These are phyloP conservation scores for Plasmodium gaboni DNA, from an alignment of 169 alveolate genomes.

Conservation along the genomic window DNA sequence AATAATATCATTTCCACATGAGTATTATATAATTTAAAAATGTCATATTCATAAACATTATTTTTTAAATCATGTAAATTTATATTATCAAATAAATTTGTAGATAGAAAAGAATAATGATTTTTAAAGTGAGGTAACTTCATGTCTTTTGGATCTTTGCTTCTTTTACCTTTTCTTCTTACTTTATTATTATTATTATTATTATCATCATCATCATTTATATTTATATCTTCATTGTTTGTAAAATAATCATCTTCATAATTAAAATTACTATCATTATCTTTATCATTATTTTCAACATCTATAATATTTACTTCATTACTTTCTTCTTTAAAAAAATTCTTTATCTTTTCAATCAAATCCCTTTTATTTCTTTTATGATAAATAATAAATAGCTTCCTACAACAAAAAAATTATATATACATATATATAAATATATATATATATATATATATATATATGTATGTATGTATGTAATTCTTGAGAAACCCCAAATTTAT, in stretches of 20 bases:
- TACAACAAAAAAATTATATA: slow-evolving; percentile 3
- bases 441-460: not conserved
- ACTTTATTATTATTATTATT: not conserved
- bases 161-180: not conserved
- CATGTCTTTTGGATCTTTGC: not conserved
- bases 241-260: not conserved
- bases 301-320: slow-evolving; percentile 64
- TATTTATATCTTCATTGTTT: not conserved
- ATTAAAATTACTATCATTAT: slow-evolving; percentile 1
- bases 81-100: slow-evolving; percentile 49
- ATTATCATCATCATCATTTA: not conserved
- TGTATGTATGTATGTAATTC: no score
- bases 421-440: not conserved
- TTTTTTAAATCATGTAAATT: slow-evolving; percentile 23
- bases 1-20: slow-evolving; percentile 8
- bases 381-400: slow-evolving; percentile 43
- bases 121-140: slow-evolving; percentile 27
- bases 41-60: slow-evolving; percentile 12
- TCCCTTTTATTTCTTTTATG: slow-evolving; percentile 47
- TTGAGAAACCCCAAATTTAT: no score
- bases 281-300: slow-evolving; percentile 3
- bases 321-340: slow-evolving; percentile 45
- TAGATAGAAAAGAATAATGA: slow-evolving; percentile 36
- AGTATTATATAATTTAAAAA: slow-evolving; percentile 22
- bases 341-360: slow-evolving; percentile 39